Evolutionary conservation across 1,284 basidiomycete species (phyloP), one percentile per base, ranked within the genome.

Genomic region (Leccinum ponderosum): DNA sequence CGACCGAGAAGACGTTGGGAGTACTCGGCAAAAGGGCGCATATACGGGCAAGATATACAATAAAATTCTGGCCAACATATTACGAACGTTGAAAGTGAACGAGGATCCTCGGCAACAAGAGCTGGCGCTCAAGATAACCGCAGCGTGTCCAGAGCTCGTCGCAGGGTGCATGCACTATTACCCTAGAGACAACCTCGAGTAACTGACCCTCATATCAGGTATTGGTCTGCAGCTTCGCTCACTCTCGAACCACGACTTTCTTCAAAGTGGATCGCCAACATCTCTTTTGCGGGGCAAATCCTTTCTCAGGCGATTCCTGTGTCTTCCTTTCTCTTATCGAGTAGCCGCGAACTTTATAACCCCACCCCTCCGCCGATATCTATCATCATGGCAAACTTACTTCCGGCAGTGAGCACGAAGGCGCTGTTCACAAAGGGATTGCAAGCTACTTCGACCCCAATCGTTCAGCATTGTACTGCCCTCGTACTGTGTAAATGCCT

Each of bases 41-140:
- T 70, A 68, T 64, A 68, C 77, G 12, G 75, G 80, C 17, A 87
- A 81, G 63, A 83, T 96, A 27, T 85, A 95, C 76, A 97, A 98
- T 76, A 91, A 92, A 68, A 91, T 96, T 7, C 79, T 97, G 1
- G 82, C 86, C 0, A 92, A 92, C 60, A 77, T 96, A 12, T 70
- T 97, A 15, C 87, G 88, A 65, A 80, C 79, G 1, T 78, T 97
- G 17, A 89, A 90, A 64, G 89, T 91, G 4, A 91, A 91, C 58
- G 93, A 96, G 67, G 94, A 96, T 68, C 78, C 87, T 9, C 83
- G 91, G n/a, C 89, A 94, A 64, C 94, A 94, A 67, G 93, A 94
- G 64, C 81, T 97, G 51, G 90, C 89, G 0, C 73, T 94, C 50
- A 89, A 88, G 68, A 91, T 97, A 33, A 78, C 95, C 22, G 68